Evolutionary conservation across 2,329 filamentous ascomycete genomes (phyloP).

Genomic region (Balansia obtecta): DNA sequence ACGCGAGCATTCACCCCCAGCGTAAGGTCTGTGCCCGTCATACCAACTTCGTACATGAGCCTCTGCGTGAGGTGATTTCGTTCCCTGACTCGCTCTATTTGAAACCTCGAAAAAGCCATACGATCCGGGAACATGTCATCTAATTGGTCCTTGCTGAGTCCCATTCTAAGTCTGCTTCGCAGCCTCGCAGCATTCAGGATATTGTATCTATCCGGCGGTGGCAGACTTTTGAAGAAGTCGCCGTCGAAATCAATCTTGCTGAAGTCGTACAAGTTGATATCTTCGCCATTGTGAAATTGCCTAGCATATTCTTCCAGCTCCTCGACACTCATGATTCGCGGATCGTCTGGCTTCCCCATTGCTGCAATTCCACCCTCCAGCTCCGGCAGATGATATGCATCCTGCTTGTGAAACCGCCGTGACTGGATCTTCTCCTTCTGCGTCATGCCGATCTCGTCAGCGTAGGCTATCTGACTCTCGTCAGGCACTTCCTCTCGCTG

Average conservation of each 20-base stretch:
- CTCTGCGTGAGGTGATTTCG: constrained; percentile 90
- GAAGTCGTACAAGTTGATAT: constrained; percentile 88
- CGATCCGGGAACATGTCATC: constrained; percentile 95
- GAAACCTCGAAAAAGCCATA: constrained; percentile 93
- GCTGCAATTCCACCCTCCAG: constrained; percentile 65
- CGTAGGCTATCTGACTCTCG: constrained; percentile 65
- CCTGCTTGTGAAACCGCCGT: constrained; percentile 77
- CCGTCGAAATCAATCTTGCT: constrained; percentile 98
- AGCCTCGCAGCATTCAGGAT: constrained; percentile 90
- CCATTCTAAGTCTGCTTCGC: constrained; percentile 84
- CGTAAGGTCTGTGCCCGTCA: constrained; percentile 64
- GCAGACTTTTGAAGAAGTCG: constrained; percentile 86
- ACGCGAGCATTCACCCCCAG: constrained; percentile 55
- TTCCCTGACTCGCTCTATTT: constrained; percentile 87
- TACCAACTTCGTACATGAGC: constrained; percentile 87
- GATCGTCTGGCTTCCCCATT: constrained; percentile 86
- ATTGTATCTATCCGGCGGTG: constrained; percentile 85
- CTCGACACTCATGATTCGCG: constrained; percentile 89
- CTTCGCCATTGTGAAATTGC: constrained; percentile 85
- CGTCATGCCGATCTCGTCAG: constrained; percentile 76
- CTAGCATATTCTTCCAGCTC: constrained; percentile 88
- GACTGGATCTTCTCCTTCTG: constrained; percentile 60
- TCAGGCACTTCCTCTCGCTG: constrained; percentile 58
- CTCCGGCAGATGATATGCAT: constrained; percentile 90
- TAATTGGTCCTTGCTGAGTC: constrained; percentile 88